Base-by-base conservation (phyloP, 176 grass and related monocot genomes). In the Pontederia crassipes region DNA sequence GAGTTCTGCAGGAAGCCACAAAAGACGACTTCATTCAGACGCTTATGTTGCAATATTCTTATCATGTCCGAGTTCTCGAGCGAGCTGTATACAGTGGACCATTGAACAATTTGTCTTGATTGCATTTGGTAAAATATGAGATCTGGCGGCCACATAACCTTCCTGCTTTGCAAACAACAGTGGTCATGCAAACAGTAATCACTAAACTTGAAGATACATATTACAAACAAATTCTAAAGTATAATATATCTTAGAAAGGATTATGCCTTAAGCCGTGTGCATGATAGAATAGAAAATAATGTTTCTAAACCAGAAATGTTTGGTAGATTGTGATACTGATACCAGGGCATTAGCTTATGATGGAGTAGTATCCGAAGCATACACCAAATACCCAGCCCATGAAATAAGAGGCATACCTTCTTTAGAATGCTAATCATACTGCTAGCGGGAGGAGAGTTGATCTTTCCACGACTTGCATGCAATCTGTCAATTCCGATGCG, bases 71-170 rank as follows among this genome's bases (percentile, higher is more conserved):
- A 69, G 53, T 69, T 50, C 75, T 8, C 26, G 46, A 47, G 82
- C 87, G 0, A 77, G 20, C 49, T 52, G n/a, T 4, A 97, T 74
- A 58, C 93, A 91, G 18, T 70, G 65, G 10, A 54, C 58, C 46
- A 88, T 91, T 13, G 84, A 71, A 64, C 84, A 83, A 54, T 88
- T 91, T 46, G 87, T 85, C 79, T 97, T 97, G 67, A 97, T 76
- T 59, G 76, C 77, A 61, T 85, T 97, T 50, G 78, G 53, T 24
- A 64, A 81, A 64, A 97, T 84, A 65, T 97, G 93, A 15, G 93
- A 97, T 52, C 93, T 79, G 61, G 66, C 83, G 68, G 84, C 79
- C 54, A 74, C 88, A 71, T 83, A 92, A 3, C 93, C 93, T 83
- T 97, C 79, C 84, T 91, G 76, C 49, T 71, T 27, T 12, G 7